A percentile compares a stretch with the other conserved stretches of the same genome.
Conservation (phyloP, 2,329 filamentous ascomycete genomes). For the Tolypocladium endophyticum region DNA sequence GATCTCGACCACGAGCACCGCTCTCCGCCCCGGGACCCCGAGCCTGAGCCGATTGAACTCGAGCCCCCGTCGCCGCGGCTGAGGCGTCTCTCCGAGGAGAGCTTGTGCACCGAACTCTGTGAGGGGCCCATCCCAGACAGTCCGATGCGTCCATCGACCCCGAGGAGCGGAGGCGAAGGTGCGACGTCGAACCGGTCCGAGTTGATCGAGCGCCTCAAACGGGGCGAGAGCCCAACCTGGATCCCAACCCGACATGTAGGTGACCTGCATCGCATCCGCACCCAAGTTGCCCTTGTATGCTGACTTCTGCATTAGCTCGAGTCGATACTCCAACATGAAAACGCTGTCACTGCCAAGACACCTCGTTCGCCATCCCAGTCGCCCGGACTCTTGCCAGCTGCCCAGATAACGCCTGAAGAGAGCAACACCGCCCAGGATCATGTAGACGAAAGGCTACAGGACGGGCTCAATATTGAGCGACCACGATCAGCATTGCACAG, state of each 20-base stretch:
- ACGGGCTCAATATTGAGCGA: conserved; percentile 61
- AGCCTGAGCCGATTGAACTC: conserved; percentile 9
- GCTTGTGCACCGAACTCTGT: conserved; percentile 49
- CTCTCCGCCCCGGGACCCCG: conserved; percentile 9
- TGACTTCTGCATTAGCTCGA: conserved; percentile 21
- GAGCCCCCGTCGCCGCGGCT: conserved; percentile 7
- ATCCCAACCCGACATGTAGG: conserved; percentile 51
- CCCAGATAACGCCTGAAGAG: conserved; percentile 38
- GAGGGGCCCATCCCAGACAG: conserved; percentile 43
- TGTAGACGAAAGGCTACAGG: conserved; percentile 32
- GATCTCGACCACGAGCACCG: conserved; percentile 28
- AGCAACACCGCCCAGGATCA: conserved; percentile 12
- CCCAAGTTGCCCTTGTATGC: background rate
- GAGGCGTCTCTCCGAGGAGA: conserved; percentile 43
- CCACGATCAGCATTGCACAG: conserved; percentile 68
- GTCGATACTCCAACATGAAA: conserved; percentile 18
- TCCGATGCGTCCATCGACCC: conserved; percentile 16
- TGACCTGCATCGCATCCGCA: conserved; percentile 2
- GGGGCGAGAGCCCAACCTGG: conserved; percentile 67
- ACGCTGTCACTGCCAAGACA: conserved; percentile 6
- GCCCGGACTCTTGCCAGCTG: conserved; percentile 31
- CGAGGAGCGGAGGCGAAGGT: conserved; percentile 12
- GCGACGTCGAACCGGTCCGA: conserved; percentile 56
- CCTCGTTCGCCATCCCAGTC: conserved; percentile 25
- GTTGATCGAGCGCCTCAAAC: conserved; percentile 77